These are phyloP conservation scores for Blastobotrys chiropterorum DNA, from an alignment of 805 yeast species.

Conservation along the genomic window DNA sequence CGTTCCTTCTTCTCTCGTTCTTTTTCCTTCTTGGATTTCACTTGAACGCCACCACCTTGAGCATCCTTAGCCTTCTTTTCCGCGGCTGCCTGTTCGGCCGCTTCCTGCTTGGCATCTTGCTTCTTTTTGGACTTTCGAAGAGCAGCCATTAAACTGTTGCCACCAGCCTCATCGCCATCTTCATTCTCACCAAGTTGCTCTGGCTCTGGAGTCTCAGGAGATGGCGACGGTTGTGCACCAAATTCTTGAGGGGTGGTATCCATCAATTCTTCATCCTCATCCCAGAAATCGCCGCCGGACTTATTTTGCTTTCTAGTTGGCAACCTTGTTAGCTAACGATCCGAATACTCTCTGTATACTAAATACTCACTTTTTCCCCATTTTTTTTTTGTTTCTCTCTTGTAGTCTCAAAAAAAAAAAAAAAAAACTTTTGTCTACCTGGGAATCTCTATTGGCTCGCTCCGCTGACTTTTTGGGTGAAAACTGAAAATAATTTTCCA, in stretches of 20 bases:
- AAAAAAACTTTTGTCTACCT: no score
- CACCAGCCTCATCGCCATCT: slow-evolving; percentile 33
- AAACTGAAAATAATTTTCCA: no score
- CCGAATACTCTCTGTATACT: neutral
- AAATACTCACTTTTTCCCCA: slow-evolving; percentile 6
- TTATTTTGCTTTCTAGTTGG: slow-evolving; percentile 46
- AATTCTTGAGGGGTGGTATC: slow-evolving; percentile 48
- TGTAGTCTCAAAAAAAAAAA: no score
- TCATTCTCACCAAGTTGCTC: slow-evolving; percentile 27
- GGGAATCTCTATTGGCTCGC: no score
- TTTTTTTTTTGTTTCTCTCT: neutral
- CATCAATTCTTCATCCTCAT: slow-evolving; percentile 57
- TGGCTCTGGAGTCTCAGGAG: slow-evolving; percentile 29
- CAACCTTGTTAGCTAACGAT: neutral
- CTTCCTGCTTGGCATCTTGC: slow-evolving; percentile 62
- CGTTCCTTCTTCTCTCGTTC: slow-evolving; percentile 77
- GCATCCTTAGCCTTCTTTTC: slow-evolving; percentile 25
- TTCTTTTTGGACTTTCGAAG: slow-evolving; percentile 74
- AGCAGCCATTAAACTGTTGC: slow-evolving; percentile 74
- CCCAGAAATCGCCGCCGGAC: slow-evolving; percentile 74
- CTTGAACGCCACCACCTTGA: slow-evolving; percentile 51
- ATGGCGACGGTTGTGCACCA: slow-evolving; percentile 27
- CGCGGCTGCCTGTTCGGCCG: slow-evolving; percentile 44
- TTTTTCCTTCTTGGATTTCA: slow-evolving; percentile 90
- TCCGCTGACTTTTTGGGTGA: no score